Evolutionary conservation across 2,329 filamentous ascomycete genomes (phyloP), one percentile per base, ranked within the genome.

Genomic region (Alternaria sp.): DNA sequence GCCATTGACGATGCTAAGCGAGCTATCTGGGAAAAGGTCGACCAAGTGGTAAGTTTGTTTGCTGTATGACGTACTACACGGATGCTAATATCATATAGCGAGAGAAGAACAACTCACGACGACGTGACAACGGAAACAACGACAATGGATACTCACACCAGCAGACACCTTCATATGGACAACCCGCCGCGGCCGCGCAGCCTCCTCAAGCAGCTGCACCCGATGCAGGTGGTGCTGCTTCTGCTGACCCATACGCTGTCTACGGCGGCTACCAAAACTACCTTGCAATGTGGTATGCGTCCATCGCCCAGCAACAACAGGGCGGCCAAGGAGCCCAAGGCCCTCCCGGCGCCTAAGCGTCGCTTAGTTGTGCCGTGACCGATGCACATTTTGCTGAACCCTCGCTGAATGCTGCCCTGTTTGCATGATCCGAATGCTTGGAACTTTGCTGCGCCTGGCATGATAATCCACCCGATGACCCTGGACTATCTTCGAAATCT

Each of bases 21-120:
- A 71, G 91, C 92, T 46, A 97, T 97, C 66, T 92, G 93, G 79
- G 93, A 97, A 71, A 97, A 97, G 82, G 93, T 97, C 52, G 93
- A 97, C 66, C 91, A 92, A 76, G 93, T 95, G 79, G 90, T 94
- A 87, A 82, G 90, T 87, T 13, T 26, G 28, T 26, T 17, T 12
- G 17, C 21, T 4, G 13, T 25, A 4, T 9, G 13, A 7, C 2
- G 49, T 17, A 9, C 21, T 26, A 25, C n/a, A 30, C 44, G 36
- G 45, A 21, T 36, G 9, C 70, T 77, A 68, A 78, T 56, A 44
- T 21, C 56, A 68, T 52, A 21, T 68, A 86, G 84, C 81, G 81
- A 72, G 80, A 83, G 69, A 83, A 83, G 76, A 83, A 82, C 60
- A 80, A 79, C 62, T 78, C 65, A 62, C 72, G 80, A 69, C 80